These are phyloP conservation scores for Actinomortierella wolfii DNA, from an alignment of 371 early-diverging fungal genomes.

Conservation along the genomic window DNA sequence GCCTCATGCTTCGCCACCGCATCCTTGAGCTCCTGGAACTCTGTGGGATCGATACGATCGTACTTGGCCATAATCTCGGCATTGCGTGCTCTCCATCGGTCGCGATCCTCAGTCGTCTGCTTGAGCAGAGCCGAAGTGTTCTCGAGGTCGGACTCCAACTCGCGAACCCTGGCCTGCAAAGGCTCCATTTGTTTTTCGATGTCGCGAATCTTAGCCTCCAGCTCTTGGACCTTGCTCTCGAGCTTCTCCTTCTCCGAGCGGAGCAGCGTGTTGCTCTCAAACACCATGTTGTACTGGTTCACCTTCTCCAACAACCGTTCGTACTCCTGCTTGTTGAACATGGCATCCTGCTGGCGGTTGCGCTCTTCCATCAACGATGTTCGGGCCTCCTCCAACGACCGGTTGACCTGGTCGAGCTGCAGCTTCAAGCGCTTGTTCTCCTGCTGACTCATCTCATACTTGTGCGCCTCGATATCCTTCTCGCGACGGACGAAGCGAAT, in stretches of 20 bases:
- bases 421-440: constrained; percentile 62
- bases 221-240: constrained; percentile 22
- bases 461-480: constrained; percentile 65
- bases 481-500: constrained; percentile 69
- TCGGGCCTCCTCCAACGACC: constrained; percentile 67
- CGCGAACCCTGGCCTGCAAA: constrained; percentile 51
- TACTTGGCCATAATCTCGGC: constrained; percentile 45
- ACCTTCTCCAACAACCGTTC: constrained; percentile 64
- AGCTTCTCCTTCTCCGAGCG: constrained; percentile 58
- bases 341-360: constrained; percentile 43
- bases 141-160: constrained; percentile 62
- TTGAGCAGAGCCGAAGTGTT: constrained; percentile 27
- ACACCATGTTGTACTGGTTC: constrained; percentile 64
- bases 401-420: constrained; percentile 61
- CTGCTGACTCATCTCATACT: constrained; percentile 65
- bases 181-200: constrained; percentile 50
- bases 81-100: constrained; percentile 42
- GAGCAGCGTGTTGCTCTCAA: constrained; percentile 73
- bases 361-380: constrained; percentile 56
- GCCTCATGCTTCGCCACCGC: constrained; percentile 35
- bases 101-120: constrained; percentile 41
- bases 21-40: constrained; percentile 51
- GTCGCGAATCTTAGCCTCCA: constrained; percentile 41
- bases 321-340: constrained; percentile 56
- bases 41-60: constrained; percentile 44